A percentile compares a stretch with the other conserved stretches of the same genome.
These are phyloP conservation scores for Castanospermum australe DNA, from an alignment of 306 rosid genomes.

Conservation along the genomic window DNA sequence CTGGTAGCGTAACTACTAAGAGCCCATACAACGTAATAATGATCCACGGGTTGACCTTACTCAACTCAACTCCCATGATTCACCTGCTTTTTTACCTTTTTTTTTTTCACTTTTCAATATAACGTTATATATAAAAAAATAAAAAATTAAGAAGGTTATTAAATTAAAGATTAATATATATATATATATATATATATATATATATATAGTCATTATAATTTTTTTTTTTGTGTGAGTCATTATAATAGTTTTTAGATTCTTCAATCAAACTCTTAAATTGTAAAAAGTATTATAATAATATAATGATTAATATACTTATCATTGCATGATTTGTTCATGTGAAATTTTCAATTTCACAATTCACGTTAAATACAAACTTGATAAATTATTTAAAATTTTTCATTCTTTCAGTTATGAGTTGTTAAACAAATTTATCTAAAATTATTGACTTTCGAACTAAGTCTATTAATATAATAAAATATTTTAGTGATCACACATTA, in stretches of 20 bases:
- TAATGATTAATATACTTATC: background rate
- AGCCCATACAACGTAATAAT: conserved; percentile 20
- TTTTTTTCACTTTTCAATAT: background rate
- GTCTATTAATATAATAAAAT: background rate
- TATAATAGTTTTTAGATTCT: too few relatives aligned
- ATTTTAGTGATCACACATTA: background rate
- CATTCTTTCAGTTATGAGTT: too few relatives aligned
- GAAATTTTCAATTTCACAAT: too few relatives aligned
- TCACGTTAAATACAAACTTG: background rate
- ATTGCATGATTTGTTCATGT: background rate
- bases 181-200: too few relatives aligned
- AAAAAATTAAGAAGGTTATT: too few relatives aligned
- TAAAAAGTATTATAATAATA: background rate
- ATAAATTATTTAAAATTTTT: too few relatives aligned
- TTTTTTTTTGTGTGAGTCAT: too few relatives aligned
- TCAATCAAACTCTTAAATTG: background rate
- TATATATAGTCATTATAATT: too few relatives aligned
- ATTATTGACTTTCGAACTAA: background rate
- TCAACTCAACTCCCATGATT: background rate
- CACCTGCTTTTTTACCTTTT: background rate
- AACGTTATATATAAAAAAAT: too few relatives aligned
- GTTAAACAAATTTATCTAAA: too few relatives aligned
- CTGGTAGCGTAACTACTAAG: conserved; percentile 15
- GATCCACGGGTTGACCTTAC: conserved; percentile 38
- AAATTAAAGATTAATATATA: too few relatives aligned